Percentiles rank a stretch among this genome's conserved stretches.
Conservation (phyloP, 2,329 filamentous ascomycete genomes). For the Sporothrix schenckii region DNA sequence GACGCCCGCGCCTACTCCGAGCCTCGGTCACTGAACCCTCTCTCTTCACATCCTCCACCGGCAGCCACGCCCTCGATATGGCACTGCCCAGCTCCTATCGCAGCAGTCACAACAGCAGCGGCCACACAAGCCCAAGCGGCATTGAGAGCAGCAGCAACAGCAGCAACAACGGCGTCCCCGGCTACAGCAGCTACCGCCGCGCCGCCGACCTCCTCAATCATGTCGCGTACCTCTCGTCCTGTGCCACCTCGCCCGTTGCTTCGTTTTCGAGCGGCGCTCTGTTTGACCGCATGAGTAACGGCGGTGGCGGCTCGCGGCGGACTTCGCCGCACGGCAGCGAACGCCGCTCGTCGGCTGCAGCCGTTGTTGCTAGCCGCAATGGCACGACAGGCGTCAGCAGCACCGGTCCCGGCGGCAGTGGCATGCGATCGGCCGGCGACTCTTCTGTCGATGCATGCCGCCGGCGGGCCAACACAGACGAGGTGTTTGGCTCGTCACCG, state of each 20-base stretch:
- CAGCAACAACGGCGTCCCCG: neutral
- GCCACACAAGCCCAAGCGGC: conserved; percentile 13
- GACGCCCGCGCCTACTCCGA: conserved; percentile 58
- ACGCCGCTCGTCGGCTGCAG: conserved; percentile 7
- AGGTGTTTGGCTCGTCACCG: conserved; percentile 35
- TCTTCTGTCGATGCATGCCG: conserved; percentile 12
- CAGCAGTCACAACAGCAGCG: conserved; percentile 11
- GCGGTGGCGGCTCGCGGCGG: conserved; percentile 16
- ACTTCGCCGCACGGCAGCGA: neutral
- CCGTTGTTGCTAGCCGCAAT: conserved; percentile 7
- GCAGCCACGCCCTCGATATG: conserved; percentile 54
- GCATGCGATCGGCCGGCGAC: neutral
- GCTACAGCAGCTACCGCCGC: conserved; percentile 42
- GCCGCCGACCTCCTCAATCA: conserved; percentile 60
- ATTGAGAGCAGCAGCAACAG: neutral
- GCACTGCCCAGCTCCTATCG: conserved; percentile 40
- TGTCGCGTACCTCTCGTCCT: conserved; percentile 53
- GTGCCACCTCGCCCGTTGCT: conserved; percentile 27
- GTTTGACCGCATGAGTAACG: conserved; percentile 40
- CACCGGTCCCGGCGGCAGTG: neutral
- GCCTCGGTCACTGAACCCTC: conserved; percentile 61
- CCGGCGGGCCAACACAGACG: conserved; percentile 27
- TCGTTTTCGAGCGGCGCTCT: conserved; percentile 41
- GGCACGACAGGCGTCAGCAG: neutral
- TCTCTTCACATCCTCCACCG: conserved; percentile 57